Conservation (phyloP, 2,329 filamentous ascomycete species). For the Teratosphaeria nubilosa region DNA sequence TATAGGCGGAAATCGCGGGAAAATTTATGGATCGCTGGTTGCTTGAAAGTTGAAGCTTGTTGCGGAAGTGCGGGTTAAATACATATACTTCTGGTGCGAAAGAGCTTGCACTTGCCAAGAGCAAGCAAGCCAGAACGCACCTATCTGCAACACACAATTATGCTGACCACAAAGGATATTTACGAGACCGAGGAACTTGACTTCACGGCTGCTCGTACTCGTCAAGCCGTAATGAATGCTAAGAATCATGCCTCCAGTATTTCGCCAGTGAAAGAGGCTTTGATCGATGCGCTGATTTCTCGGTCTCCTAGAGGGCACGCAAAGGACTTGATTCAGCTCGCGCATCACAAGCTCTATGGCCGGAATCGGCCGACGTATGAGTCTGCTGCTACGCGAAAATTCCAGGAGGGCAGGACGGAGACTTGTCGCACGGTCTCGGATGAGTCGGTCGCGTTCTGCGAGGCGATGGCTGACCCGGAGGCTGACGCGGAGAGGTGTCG, state of each 20-base stretch:
- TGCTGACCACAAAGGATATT: too few species aligned
- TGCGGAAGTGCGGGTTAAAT: too few species aligned
- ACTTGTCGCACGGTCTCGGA: constrained; percentile 89
- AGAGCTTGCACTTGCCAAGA: too few species aligned
- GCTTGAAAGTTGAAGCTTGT: too few species aligned
- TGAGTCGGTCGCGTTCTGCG: constrained; percentile 83
- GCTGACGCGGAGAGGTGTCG: constrained; percentile 55
- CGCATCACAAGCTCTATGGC: constrained; percentile 98
- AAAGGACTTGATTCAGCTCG: constrained; percentile 78
- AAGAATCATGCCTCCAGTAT: constrained; percentile 24
- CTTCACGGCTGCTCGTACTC: constrained; percentile 39
- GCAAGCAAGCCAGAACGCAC: too few species aligned
- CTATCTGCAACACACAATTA: too few species aligned
- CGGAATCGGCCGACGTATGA: constrained; percentile 97
- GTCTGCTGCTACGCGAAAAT: constrained; percentile 85
- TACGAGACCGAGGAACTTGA: constrained; percentile 55
- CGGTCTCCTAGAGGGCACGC: constrained; percentile 47
- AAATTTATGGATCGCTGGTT: too few species aligned
- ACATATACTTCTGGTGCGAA: too few species aligned
- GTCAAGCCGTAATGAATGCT: constrained; percentile 38
- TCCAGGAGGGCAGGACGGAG: constrained; percentile 93
- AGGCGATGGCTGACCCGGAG: constrained; percentile 65
- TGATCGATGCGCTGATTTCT: constrained; percentile 52
- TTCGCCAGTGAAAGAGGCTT: constrained; percentile 47
- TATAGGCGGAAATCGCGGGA: too few species aligned